These are phyloP conservation scores for Candida glucosophila DNA, from an alignment of 1,139 yeast species.

Conservation along the genomic window DNA sequence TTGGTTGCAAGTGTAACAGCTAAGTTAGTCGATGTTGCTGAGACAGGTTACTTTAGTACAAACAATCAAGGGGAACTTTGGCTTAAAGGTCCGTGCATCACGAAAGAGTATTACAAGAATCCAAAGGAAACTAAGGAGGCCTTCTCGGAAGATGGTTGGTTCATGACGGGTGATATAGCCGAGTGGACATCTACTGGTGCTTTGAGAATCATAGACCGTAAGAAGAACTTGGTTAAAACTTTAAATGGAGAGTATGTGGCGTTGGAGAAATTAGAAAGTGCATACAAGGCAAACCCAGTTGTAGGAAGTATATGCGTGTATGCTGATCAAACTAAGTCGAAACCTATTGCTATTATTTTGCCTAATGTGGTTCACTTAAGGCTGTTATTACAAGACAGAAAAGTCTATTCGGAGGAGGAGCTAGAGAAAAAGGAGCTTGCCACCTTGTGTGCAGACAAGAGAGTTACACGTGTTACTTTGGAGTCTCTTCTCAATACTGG, in stretches of 20 bases:
- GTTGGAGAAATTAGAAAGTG: slow-evolving; percentile 80
- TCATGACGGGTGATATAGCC: slow-evolving; percentile 94
- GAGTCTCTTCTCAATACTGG: slow-evolving; percentile 67
- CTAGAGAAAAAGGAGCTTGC: slow-evolving; percentile 43
- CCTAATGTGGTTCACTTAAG: slow-evolving; percentile 68
- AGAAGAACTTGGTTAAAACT: slow-evolving; percentile 93
- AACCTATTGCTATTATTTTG: slow-evolving; percentile 86
- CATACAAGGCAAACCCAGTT: slow-evolving; percentile 73
- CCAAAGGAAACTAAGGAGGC: slow-evolving; percentile 73
- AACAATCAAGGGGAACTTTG: slow-evolving; percentile 90
- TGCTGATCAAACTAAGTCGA: slow-evolving; percentile 79
- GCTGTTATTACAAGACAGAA: slow-evolving; percentile 44
- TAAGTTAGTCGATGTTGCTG: slow-evolving; percentile 85
- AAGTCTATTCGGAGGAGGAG: slow-evolving; percentile 38
- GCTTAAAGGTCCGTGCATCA: slow-evolving; percentile 66
- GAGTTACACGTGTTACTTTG: slow-evolving; percentile 47
- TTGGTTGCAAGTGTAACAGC: slow-evolving; percentile 77
- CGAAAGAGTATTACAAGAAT: slow-evolving; percentile 75
- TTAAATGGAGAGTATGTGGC: slow-evolving; percentile 97
- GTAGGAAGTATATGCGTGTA: slow-evolving; percentile 84
- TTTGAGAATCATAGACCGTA: slow-evolving; percentile 82
- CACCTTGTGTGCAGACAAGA: slow-evolving; percentile 43
- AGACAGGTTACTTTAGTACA: slow-evolving; percentile 87
- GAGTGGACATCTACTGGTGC: slow-evolving; percentile 83
- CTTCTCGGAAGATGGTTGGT: slow-evolving; percentile 85